A percentile compares a stretch with the other conserved stretches of the same genome.
Conservation (phyloP, 2,329 filamentous ascomycete species). For the Trichoderma pleuroti region DNA sequence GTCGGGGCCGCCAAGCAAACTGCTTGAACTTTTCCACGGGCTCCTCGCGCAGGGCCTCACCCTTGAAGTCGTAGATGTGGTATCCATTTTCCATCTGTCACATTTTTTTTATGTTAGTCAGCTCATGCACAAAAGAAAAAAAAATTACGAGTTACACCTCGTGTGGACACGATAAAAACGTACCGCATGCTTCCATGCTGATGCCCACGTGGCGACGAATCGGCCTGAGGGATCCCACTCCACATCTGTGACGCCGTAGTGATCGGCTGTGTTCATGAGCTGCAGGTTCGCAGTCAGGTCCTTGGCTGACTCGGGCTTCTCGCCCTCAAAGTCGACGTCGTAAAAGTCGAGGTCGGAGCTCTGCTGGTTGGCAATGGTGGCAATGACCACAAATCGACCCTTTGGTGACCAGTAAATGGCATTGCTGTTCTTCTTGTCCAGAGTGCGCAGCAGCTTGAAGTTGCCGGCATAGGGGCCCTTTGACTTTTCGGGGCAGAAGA, state of each 20-base stretch:
- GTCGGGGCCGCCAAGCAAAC: slow-evolving; percentile 89
- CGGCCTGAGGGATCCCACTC: slow-evolving; percentile 97
- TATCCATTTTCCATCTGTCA: slow-evolving; percentile 96
- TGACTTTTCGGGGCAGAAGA: slow-evolving; percentile 94
- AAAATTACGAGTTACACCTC: background rate
- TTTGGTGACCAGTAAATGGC: slow-evolving; percentile 98
- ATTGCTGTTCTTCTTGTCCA: slow-evolving; percentile 99
- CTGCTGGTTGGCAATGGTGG: slow-evolving; percentile 87
- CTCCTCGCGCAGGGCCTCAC: slow-evolving; percentile 83
- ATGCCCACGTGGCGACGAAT: slow-evolving; percentile 90
- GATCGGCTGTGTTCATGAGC: slow-evolving; percentile 88
- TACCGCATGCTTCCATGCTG: slow-evolving; percentile 93
- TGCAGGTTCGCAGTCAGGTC: slow-evolving; percentile 92
- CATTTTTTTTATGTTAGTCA: background rate
- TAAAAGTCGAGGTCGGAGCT: slow-evolving; percentile 96
- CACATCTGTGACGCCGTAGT: slow-evolving; percentile 96
- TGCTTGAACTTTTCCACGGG: slow-evolving; percentile 97
- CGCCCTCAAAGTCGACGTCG: slow-evolving; percentile 96
- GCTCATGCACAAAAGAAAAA: background rate
- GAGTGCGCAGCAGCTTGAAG: slow-evolving; percentile 91
- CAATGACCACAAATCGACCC: slow-evolving; percentile 91
- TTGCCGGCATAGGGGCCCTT: slow-evolving; percentile 80
- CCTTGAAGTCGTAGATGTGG: slow-evolving; percentile 96
- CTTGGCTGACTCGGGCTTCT: slow-evolving; percentile 90
- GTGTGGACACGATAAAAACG: slow-evolving; percentile 36